Evolutionary conservation across 441 rosid genomes (phyloP), one percentile per base, ranked within the genome.

Genomic region (Euphorbia celastroides): DNA sequence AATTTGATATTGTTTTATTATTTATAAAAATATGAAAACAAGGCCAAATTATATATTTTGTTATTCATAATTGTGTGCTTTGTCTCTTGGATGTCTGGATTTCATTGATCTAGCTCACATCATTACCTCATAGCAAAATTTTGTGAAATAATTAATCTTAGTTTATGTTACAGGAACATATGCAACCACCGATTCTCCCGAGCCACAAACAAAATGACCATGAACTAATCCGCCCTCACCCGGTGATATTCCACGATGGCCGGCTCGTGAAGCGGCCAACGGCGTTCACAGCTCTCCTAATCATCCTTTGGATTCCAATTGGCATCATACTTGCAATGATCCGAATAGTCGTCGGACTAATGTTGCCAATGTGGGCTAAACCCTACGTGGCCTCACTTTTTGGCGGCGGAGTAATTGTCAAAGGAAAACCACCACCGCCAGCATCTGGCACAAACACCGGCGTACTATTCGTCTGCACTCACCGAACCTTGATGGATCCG

Each of bases 181-280:
- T 74, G 75, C 78, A 72, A 25, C 78, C 95, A 70, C 89, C 96
- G 9, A 76, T 83, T 50, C 36, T 77, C 30, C 16, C 74, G 23
- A 65, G 66, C 64, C 48, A 62, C 5, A 70, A 67, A 48, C 72
- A 56, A 23, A 56, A 68, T 5, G 80, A 70, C 65, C 71, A 62
- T 55, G 67, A 76, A 30, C 79, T 73, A 30, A 71, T 78, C 52
- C 90, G 83, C 48, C 98, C 95, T 2, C 62, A 71, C 25, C 96
- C 96, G 7, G 98, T 92, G 31, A 87, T 92, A 68, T 92, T 92
- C 78, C 98, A 92, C 61, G 97, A 90, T 34, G 97, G 98, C 63
- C 90, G 98, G 66, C 84, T 92, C 0, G 93, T 88, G 44, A 88
- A 85, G 75, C 92, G 88, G 0, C 97, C 98, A 1, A 87, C 92